phyloP scores from a whole-genome alignment of 2,329 filamentous ascomycete genomes.

The Botrytis fragariae region DNA sequence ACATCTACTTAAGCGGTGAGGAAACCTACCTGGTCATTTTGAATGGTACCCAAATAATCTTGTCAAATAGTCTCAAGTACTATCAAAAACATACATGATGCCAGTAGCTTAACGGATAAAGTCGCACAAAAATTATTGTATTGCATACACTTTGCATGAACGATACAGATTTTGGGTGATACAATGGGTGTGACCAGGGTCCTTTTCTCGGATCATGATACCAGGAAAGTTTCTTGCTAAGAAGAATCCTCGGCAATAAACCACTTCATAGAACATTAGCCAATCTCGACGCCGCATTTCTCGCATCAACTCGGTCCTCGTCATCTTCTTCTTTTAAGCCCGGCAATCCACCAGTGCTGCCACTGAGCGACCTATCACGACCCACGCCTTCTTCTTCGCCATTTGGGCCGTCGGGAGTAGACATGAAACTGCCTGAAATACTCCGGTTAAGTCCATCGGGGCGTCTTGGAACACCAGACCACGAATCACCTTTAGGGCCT shows the following conservation, averaged over 20 bases:
- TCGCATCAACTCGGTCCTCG: conserved; percentile 89
- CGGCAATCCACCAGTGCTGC: conserved; percentile 47
- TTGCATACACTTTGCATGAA: conserved; percentile 22
- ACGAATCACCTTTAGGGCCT: conserved; percentile 95
- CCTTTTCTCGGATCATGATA: conserved; percentile 16
- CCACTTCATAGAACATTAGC: conserved; percentile 20
- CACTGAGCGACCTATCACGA: conserved; percentile 36
- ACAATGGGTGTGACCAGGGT: conserved; percentile 14
- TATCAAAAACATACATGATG: conserved; percentile 7
- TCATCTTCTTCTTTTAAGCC: conserved; percentile 77
- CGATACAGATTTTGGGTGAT: conserved; percentile 20
- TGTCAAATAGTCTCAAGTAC: conserved; percentile 6
- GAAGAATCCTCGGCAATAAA: neutral
- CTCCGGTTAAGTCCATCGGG: conserved; percentile 74
- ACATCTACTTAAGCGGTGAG: conserved; percentile 16
- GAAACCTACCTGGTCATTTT: conserved; percentile 2
- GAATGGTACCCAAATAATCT: conserved; percentile 3
- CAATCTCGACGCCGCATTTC: conserved; percentile 90
- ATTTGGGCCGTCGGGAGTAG: conserved; percentile 62
- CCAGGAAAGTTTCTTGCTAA: conserved; percentile 5
- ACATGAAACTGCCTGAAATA: conserved; percentile 69
- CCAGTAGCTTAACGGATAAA: conserved; percentile 18
- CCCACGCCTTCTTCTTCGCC: conserved; percentile 47
- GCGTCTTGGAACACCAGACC: conserved; percentile 85
- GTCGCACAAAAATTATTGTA: conserved; percentile 20